Conservation (phyloP, 2,329 filamentous ascomycete species). For the Ophiocordyceps camponoti-floridani region DNA sequence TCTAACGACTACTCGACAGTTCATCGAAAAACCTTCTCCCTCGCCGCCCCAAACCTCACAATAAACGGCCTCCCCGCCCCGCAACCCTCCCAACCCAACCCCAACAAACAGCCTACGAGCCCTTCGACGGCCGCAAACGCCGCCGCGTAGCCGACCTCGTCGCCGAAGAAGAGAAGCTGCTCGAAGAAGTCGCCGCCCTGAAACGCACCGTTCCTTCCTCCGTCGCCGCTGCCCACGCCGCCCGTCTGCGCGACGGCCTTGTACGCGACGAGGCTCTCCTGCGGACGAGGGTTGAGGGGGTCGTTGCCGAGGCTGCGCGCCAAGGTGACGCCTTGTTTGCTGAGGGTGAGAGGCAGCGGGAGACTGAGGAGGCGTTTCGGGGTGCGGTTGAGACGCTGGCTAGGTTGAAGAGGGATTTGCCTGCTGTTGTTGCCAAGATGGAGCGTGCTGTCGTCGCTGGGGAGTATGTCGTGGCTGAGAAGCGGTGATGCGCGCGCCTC, state of each 20-base stretch:
- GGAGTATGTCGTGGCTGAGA: conserved; percentile 28
- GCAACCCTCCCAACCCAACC: background rate
- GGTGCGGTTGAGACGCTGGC: conserved; percentile 31
- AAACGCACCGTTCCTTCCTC: conserved; percentile 32
- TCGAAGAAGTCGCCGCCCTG: conserved; percentile 43
- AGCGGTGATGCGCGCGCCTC: background rate
- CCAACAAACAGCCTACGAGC: conserved; percentile 27
- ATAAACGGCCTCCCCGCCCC: conserved; percentile 43
- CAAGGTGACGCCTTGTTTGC: conserved; percentile 9
- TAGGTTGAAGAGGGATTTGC: conserved; percentile 39
- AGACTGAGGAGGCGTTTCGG: conserved; percentile 26
- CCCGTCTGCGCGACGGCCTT: conserved; percentile 19
- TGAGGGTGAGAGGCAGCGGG: conserved; percentile 22
- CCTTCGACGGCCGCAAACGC: conserved; percentile 41
- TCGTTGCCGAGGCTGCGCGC: conserved; percentile 6
- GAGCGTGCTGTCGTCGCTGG: conserved; percentile 43
- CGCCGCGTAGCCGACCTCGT: conserved; percentile 41
- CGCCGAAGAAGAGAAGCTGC: conserved; percentile 43
- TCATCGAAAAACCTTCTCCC: conserved; percentile 41
- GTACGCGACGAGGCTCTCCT: conserved; percentile 29
- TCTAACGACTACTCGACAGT: conserved; percentile 19
- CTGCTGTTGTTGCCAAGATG: conserved; percentile 44
- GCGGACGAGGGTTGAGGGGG: conserved; percentile 9
- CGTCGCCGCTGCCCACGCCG: conserved; percentile 24
- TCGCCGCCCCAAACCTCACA: conserved; percentile 39